Evolutionary conservation across 768 basidiomycete genomes (phyloP), one percentile per base, ranked within the genome.

Genomic region (Obba rivulosa): DNA sequence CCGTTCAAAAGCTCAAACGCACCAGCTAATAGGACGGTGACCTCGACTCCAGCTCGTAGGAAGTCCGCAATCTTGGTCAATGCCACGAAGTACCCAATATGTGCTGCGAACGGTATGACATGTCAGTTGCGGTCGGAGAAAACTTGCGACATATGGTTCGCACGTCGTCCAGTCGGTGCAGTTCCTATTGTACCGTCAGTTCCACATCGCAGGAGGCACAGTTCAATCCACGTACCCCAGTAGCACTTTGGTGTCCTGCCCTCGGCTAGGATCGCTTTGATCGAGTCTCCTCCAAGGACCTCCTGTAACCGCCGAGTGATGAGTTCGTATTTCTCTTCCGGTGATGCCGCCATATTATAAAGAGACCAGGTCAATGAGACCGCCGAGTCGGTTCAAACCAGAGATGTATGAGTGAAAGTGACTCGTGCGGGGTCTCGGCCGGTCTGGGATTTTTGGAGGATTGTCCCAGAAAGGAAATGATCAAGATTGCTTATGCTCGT

Each of bases 31-130:
- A 52, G 51, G 25, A 63, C 51, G n/a, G 46, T 51, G 58, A 87
- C 87, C 66, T 91, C 85, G 2, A 93, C 92, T n/a, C 83, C 94
- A 1, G 94, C 95, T 36, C 81, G 77, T 38, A 98, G 69, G 67
- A 99, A 98, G 70, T 98, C 95, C 8, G 93, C 92, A 49, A 99
- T 90, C 74, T 99, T 99, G 20, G 81, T 84, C 52, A 98, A 70
- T 2, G 96, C 83, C 0, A 95, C 95, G 64, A 96, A 95, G 75
- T 99, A 99, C 5, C 91, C 96, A 49, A 98, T 86, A 60, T 98
- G 96, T 7, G 95, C 95, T 98, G 59, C 37, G 50, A 13, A 21
- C 13, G 7, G 24, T 11, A 5, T 40, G 44, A 31, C 13, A 7
- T 31, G 28, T 31, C 28, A 31, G 28, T 31, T 13, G 28, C 7